phyloP scores from a whole-genome alignment of 768 basidiomycete genomes.

The Nidularia pulvinata region DNA sequence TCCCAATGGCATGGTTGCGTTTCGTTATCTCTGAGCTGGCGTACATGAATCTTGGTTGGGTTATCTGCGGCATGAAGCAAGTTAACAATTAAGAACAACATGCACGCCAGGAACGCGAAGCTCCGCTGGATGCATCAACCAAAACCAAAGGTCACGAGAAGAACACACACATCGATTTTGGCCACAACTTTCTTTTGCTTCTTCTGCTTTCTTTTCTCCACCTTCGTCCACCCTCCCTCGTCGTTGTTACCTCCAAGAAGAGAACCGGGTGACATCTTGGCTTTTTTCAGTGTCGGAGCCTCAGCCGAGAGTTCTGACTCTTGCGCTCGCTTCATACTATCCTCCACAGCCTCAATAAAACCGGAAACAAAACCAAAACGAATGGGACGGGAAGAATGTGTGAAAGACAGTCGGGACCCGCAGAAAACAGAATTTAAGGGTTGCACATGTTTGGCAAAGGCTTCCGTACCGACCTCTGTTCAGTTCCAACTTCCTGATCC shows the following conservation, averaged over 20 bases:
- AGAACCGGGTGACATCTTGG: slow-evolving; percentile 22
- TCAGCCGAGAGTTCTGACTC: not conserved
- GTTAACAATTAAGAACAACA: slow-evolving; percentile 9
- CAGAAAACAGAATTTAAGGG: too few species aligned
- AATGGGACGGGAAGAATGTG: too few species aligned
- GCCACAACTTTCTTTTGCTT: slow-evolving; percentile 59
- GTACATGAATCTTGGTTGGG: slow-evolving; percentile 81
- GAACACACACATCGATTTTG: slow-evolving; percentile 54
- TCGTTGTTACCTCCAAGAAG: slow-evolving; percentile 6
- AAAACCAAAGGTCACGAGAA: slow-evolving; percentile 4
- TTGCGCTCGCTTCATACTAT: too few species aligned
- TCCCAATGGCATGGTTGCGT: slow-evolving; percentile 73
- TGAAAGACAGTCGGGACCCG: too few species aligned
- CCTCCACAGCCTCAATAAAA: too few species aligned
- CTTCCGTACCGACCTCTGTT: too few species aligned
- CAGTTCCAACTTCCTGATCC: too few species aligned
- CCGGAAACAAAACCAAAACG: too few species aligned
- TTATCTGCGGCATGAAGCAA: slow-evolving; percentile 29
- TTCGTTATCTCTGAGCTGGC: slow-evolving; percentile 74
- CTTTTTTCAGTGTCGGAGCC: slow-evolving; percentile 30
- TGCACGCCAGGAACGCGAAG: slow-evolving; percentile 3
- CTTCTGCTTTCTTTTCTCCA: slow-evolving; percentile 73
- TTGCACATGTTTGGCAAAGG: too few species aligned
- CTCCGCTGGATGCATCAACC: slow-evolving; percentile 5
- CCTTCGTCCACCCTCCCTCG: slow-evolving; percentile 60